Percentiles rank a stretch among this genome's conserved stretches.
Evolutionary conservation across 345 rosid genomes (phyloP).

Genomic region (Odontarrhena argentea): DNA sequence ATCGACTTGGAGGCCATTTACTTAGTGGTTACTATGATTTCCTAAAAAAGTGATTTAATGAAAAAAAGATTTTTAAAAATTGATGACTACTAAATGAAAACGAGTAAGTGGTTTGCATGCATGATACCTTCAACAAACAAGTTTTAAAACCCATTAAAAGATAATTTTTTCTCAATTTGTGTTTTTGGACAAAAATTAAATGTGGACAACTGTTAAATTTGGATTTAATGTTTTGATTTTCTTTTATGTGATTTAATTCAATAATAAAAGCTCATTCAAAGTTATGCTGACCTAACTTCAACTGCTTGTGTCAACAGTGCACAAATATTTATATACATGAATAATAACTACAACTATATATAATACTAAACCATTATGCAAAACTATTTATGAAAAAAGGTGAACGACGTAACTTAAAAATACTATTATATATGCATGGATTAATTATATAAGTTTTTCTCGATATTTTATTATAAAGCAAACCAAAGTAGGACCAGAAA

Average conservation of each 20-base stretch:
- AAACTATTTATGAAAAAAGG: neutral
- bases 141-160: constrained; percentile 11
- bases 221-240: constrained; percentile 7
- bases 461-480: constrained; percentile 13
- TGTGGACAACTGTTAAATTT: constrained; percentile 2
- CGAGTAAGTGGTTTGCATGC: constrained; percentile 30
- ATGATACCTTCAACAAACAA: constrained; percentile 33
- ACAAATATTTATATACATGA: constrained; percentile 12
- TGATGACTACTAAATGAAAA: constrained; percentile 13
- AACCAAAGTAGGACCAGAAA: constrained; percentile 24
- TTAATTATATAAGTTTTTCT: neutral
- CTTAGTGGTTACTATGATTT: constrained; percentile 4
- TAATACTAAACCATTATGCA: neutral
- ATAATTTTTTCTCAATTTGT: neutral
- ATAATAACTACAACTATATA: constrained; percentile 26
- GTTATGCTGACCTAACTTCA: constrained; percentile 33
- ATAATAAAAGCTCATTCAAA: constrained; percentile 15
- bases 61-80: neutral
- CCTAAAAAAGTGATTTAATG: neutral
- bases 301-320: constrained; percentile 18
- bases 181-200: constrained; percentile 15
- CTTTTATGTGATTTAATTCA: neutral
- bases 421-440: neutral
- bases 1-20: neutral
- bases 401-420: constrained; percentile 19